These are phyloP conservation scores for Malus hybrid DNA, from an alignment of 331 rosid species.

Conservation along the genomic window DNA sequence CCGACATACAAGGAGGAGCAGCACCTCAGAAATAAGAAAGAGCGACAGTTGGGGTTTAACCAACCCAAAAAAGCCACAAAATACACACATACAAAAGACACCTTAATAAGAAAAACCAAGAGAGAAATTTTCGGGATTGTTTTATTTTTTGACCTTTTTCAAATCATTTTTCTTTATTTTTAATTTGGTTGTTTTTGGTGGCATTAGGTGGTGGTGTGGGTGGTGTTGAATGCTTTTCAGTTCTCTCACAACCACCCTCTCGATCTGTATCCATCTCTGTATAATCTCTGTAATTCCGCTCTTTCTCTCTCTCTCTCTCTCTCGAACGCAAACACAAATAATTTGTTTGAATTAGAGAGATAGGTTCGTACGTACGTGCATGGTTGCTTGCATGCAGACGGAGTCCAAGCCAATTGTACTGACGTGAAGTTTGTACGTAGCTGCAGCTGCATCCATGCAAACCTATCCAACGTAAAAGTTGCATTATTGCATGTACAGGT, in stretches of 20 bases:
- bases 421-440: neutral
- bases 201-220: conserved; percentile 6
- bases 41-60: conserved; percentile 4
- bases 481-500: neutral
- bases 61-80: neutral
- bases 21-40: neutral
- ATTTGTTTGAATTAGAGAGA: neutral
- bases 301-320: neutral
- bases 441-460: neutral
- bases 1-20: conserved; percentile 22
- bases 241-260: conserved; percentile 4
- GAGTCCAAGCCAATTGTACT: neutral
- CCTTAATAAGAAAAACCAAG: neutral
- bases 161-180: neutral
- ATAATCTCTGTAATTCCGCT: neutral
- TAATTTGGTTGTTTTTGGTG: neutral
- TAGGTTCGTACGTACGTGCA: neutral
- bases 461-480: neutral
- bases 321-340: too few relatives aligned
- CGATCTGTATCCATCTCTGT: neutral
- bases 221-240: neutral
- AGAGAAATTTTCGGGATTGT: neutral
- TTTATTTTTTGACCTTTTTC: neutral
- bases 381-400: neutral
- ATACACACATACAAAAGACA: neutral